These are phyloP conservation scores for Aureobasidium mangrovei DNA, from an alignment of 2,329 filamentous ascomycete genomes.

Conservation along the genomic window DNA sequence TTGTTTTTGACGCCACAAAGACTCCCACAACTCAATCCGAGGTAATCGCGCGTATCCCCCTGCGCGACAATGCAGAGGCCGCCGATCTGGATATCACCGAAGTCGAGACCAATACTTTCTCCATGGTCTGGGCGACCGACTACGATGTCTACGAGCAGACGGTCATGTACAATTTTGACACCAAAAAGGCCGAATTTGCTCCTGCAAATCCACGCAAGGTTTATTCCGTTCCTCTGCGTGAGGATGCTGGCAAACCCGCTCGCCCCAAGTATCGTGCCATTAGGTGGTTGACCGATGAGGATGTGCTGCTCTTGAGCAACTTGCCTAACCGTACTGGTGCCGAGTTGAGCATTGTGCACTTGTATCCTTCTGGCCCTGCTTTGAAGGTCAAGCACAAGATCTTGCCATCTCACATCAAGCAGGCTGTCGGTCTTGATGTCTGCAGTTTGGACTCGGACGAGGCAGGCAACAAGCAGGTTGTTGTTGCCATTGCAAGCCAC, in stretches of 20 bases:
- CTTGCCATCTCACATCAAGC: constrained; percentile 60
- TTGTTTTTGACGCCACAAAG: constrained; percentile 63
- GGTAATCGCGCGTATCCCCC: constrained; percentile 45
- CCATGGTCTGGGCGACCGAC: constrained; percentile 71
- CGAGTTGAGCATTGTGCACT: constrained; percentile 47
- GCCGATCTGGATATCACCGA: constrained; percentile 64
- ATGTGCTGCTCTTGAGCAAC: constrained; percentile 50
- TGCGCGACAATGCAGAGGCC: constrained; percentile 47
- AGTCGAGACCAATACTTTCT: constrained; percentile 50
- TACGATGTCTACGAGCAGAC: constrained; percentile 63
- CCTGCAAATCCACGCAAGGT: constrained; percentile 37
- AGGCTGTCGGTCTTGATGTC: constrained; percentile 70
- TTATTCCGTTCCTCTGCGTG: constrained; percentile 32
- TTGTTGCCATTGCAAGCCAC: constrained; percentile 70
- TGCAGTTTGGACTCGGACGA: constrained; percentile 54
- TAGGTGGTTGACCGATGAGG: constrained; percentile 46
- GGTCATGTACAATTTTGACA: constrained; percentile 42
- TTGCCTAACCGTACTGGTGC: constrained; percentile 45
- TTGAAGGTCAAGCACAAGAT: constrained; percentile 44
- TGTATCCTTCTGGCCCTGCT: constrained; percentile 51
- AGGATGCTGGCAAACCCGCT: constrained; percentile 28
- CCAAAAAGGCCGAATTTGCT: constrained; percentile 29
- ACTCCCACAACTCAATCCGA: constrained; percentile 43
- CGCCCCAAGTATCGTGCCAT: constrained; percentile 44
- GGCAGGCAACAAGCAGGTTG: constrained; percentile 62